Evolutionary conservation across 2,329 filamentous ascomycete genomes (phyloP), one percentile per base, ranked within the genome.

Genomic region (Clonostachys chloroleuca): DNA sequence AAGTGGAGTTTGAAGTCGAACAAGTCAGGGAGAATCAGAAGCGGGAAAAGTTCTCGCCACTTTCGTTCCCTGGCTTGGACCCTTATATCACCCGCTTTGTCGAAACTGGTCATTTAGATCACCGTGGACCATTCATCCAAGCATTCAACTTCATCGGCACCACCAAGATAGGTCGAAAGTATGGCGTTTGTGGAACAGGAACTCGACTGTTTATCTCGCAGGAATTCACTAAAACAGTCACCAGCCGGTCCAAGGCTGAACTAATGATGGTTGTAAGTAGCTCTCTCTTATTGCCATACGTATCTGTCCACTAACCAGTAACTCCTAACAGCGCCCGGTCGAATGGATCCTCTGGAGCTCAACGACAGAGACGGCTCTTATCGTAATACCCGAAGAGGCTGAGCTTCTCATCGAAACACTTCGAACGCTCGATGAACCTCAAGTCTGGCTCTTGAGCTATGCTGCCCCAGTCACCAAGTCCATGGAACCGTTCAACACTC

Each of bases 321-420:
- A 10, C 8, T 30, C 24, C 14, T 4, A n/a, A 43, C 51, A 74
- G 51, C 66, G 72, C 2, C 68, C 76, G 0, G 77, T 84, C 0
- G 76, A 82, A 24, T 88, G 81, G 82, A 56, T 88, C 3, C 59
- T 87, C 0, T 85, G 76, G 74, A 78, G 73, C 49, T 53, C 54
- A 0, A n/a, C 53, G 0, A 64, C 65, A 0, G 55, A 77, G 8
- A 73, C 67, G 0, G 83, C 74, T 0, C 51, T 88, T 0, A 58
- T 87, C 3, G 56, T 87, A 2, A 80, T 78, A 30, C 78, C 82
- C 0, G 83, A 87, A 52, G 84, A 88, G 57, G 81, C 75, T 0
- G 80, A 87, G 47, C 42, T 55, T 0, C 52, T 86, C 0, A 68
- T 87, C 4, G 68, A 70, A 0, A 50, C 69, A 0, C 51, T 84